Conservation (phyloP, 176 grass and related monocot species). For the Eleusine coracana region DNA sequence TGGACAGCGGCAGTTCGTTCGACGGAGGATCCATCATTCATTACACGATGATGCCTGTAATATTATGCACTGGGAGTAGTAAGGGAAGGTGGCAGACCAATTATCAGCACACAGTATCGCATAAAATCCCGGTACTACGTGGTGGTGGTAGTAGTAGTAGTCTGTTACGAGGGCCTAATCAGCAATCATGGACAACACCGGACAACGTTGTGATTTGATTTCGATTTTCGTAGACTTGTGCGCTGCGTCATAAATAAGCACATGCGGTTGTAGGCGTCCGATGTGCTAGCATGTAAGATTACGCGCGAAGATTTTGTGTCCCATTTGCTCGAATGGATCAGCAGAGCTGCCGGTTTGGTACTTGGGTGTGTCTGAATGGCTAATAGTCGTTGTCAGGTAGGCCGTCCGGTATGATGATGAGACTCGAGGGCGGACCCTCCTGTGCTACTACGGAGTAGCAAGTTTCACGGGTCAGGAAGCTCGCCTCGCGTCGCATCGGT, state of each 20-base stretch:
- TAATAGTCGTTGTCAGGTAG: background rate
- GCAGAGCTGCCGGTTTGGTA: background rate
- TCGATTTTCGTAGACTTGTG: background rate
- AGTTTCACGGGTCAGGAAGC: background rate
- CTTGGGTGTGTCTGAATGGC: background rate
- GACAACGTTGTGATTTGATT: background rate
- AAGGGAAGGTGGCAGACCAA: background rate
- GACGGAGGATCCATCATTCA: background rate
- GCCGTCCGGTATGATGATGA: background rate
- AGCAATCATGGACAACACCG: background rate
- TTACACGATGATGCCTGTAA: constrained; percentile 11
- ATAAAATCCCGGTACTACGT: background rate
- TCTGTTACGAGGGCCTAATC: background rate
- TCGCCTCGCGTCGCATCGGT: background rate
- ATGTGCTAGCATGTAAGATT: background rate
- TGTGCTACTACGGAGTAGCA: background rate
- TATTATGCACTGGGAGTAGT: background rate
- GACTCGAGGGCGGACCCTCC: background rate
- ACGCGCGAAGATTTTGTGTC: background rate
- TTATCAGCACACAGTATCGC: constrained; percentile 2
- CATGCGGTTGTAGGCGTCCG: background rate
- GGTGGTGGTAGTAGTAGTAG: background rate
- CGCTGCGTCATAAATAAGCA: background rate
- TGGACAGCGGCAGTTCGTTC: background rate
- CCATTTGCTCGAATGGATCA: background rate